Evolutionary conservation across 2,329 filamentous ascomycete genomes (phyloP), one percentile per base, ranked within the genome.

Genomic region (Colletotrichum horii): DNA sequence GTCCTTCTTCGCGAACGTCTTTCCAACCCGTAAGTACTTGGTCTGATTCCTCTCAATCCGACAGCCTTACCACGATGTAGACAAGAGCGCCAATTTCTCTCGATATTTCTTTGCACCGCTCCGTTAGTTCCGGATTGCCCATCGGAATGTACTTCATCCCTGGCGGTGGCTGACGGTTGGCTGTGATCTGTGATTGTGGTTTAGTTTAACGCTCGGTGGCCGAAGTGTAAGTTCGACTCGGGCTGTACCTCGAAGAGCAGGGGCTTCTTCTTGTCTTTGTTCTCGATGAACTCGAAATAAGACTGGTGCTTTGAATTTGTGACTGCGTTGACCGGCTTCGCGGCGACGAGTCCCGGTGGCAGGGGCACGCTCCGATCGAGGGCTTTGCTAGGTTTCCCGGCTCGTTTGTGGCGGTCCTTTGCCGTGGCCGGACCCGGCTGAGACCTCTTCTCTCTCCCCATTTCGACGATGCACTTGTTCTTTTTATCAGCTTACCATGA

Each of bases 231-330:
- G 16, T 56, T 61, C 66, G n/a, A 30, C 26, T 30, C 28, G 58
- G 15, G 72, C 76, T 36, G 69, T 89, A 93, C 92, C 90, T 92
- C 79, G 77, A 89, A 89, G 80, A 93, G 91, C 66, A 93, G 87
- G 80, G 91, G 93, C 84, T 91, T 91, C 81, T 91, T 91, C 82
- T 92, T 93, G 78, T 93, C 89, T 74, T 88, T 88, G 80, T 93
- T 93, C 79, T 93, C 89, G 75, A 92, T 89, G 76, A 92, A 88
- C 82, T 93, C 91, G 79, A 91, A 92, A 80, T 92, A 93, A 16
- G 90, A 88, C 78, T 90, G 88, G 81, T 93, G 90, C 80, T 91
- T 91, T 58, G 87, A 83, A 76, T 87, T 89, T 43, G 88, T 84
- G 16, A 83, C 73, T 30, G 82, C 78, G 22, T 52, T 68, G 11